Evolutionary conservation across 768 basidiomycete species (phyloP).

Genomic region (Podaxis sp.): DNA sequence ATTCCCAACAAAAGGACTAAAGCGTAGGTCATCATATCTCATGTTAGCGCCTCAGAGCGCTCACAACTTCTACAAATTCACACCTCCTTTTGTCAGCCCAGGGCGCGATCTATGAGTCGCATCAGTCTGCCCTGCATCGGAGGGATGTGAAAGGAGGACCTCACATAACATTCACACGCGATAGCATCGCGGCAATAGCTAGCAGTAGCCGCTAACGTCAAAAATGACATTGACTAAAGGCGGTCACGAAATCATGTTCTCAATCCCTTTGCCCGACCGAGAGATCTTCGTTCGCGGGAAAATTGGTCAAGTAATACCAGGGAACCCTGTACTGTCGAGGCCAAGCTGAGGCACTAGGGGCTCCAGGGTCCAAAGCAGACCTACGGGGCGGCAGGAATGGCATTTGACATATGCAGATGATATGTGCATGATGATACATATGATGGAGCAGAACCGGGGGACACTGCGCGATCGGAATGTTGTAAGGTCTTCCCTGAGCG

Average conservation of each 20-base stretch:
- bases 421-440: background rate
- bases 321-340: background rate
- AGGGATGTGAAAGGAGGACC: background rate
- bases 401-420: background rate
- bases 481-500: background rate
- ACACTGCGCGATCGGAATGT: conserved; percentile 10
- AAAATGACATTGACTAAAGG: background rate
- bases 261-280: background rate
- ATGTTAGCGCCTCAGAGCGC: background rate
- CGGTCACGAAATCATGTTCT: background rate
- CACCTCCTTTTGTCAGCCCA: background rate
- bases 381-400: too few relatives aligned
- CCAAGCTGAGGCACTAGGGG: background rate
- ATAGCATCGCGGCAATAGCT: background rate
- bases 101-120: background rate
- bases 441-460: background rate
- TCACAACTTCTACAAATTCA: background rate
- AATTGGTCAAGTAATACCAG: background rate
- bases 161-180: background rate
- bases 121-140: background rate
- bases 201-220: background rate
- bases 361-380: background rate
- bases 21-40: background rate
- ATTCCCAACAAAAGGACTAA: background rate
- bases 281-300: background rate